Conservation (phyloP, 2,329 filamentous ascomycete species). For the Aotearoamyces nothofagi region DNA sequence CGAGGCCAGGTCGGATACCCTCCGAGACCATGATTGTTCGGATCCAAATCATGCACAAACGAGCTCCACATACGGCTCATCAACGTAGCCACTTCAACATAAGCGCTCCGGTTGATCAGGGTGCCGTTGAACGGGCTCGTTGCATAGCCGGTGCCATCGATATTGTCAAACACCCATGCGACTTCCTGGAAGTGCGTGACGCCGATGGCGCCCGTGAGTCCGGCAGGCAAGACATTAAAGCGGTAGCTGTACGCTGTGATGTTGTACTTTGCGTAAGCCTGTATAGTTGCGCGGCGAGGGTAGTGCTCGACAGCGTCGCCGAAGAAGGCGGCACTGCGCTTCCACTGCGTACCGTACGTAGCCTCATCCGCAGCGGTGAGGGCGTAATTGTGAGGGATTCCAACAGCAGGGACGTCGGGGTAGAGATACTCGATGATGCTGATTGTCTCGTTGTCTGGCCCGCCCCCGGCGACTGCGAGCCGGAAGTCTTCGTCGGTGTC, state of each 20-base stretch:
- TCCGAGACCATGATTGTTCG: constrained; percentile 7
- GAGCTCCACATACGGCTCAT: constrained; percentile 8
- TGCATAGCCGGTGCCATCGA: constrained; percentile 28
- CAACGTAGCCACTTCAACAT: constrained; percentile 1
- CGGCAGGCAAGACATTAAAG: constrained; percentile 26
- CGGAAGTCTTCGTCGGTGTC: constrained; percentile 37
- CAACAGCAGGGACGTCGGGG: constrained; percentile 31
- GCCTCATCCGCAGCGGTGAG: background rate
- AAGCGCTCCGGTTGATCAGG: background rate
- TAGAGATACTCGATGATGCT: constrained; percentile 29
- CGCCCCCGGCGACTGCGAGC: constrained; percentile 1
- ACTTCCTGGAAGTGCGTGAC: constrained; percentile 31
- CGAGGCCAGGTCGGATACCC: background rate
- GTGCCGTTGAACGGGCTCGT: constrained; percentile 23
- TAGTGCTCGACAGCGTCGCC: constrained; percentile 4
- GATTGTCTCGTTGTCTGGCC: constrained; percentile 14
- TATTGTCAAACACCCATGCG: constrained; percentile 37
- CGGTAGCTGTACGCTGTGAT: constrained; percentile 23
- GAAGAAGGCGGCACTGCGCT: constrained; percentile 1
- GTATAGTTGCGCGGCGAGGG: constrained; percentile 4
- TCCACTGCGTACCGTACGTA: constrained; percentile 26
- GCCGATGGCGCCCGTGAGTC: constrained; percentile 12
- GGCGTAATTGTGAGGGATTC: constrained; percentile 22
- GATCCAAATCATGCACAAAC: constrained; percentile 9
- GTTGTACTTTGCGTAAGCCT: constrained; percentile 5